phyloP scores from a whole-genome alignment of 1,139 yeast species.

The Diutina ranongensis region DNA sequence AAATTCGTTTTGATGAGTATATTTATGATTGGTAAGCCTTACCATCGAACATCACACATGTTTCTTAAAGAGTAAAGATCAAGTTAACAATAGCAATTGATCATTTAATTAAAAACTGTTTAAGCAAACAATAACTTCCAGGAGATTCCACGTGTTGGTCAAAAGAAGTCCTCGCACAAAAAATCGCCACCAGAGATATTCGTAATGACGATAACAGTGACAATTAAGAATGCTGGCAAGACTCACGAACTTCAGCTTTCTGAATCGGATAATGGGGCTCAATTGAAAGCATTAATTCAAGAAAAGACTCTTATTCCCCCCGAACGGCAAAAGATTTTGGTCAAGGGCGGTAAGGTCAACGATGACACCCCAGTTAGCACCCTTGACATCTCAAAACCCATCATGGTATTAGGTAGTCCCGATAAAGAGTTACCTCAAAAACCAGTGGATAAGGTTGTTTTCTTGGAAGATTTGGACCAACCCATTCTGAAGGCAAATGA shows the following conservation, averaged over 20 bases:
- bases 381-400: constrained; percentile 52
- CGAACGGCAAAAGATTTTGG: constrained; percentile 79
- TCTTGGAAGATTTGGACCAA: constrained; percentile 56
- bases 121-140: background rate
- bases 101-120: too few species aligned
- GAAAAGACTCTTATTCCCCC: constrained; percentile 72
- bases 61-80: too few species aligned
- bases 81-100: too few species aligned
- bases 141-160: too few species aligned
- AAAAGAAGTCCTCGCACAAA: too few species aligned
- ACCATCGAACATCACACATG: too few species aligned
- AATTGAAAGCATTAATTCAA: constrained; percentile 60
- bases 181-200: background rate
- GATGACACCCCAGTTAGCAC: constrained; percentile 49
- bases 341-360: constrained; percentile 78
- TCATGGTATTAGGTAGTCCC: constrained; percentile 91
- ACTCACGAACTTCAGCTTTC: constrained; percentile 57
- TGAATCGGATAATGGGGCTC: constrained; percentile 47
- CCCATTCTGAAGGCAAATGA: constrained; percentile 27
- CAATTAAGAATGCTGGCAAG: constrained; percentile 80
- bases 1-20: too few species aligned
- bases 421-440: constrained; percentile 52
- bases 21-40: too few species aligned
- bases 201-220: background rate
- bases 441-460: constrained; percentile 44